These are phyloP conservation scores for Gnomoniopsis smithogilvyi DNA, from an alignment of 2,329 filamentous ascomycete genomes.

Conservation along the genomic window DNA sequence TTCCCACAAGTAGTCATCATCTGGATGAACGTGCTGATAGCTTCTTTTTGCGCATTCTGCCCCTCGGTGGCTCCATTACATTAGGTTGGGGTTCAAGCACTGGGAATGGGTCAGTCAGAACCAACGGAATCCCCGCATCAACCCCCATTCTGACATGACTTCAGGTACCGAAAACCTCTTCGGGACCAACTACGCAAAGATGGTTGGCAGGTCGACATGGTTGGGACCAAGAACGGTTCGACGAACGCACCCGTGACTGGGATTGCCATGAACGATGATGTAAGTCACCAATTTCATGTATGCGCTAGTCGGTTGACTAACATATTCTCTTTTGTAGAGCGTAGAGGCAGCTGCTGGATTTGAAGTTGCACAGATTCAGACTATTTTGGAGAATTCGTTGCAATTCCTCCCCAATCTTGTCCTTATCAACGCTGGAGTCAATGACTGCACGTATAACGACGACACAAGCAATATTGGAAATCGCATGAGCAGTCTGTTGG, in stretches of 20 bases:
- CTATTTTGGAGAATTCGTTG: neutral
- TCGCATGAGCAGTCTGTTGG: slow-evolving; percentile 25
- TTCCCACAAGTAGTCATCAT: too few species aligned
- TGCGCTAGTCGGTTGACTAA: too few species aligned
- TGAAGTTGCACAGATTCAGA: slow-evolving; percentile 17
- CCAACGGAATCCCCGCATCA: neutral
- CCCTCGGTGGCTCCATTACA: neutral
- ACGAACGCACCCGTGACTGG: neutral
- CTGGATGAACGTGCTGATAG: neutral
- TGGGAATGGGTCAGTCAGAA: neutral
- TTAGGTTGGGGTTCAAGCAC: neutral
- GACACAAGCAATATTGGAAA: slow-evolving; percentile 21
- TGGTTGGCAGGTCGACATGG: slow-evolving; percentile 27
- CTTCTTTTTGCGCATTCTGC: neutral
- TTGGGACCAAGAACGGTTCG: slow-evolving; percentile 22
- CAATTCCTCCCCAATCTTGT: slow-evolving; percentile 22
- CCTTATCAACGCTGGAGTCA: slow-evolving; percentile 30
- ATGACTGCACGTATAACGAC: slow-evolving; percentile 23
- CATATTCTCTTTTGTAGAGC: neutral
- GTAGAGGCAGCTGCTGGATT: slow-evolving; percentile 12
- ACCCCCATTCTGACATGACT: neutral
- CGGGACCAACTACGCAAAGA: slow-evolving; percentile 21
- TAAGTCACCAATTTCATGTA: too few species aligned
- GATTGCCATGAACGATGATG: slow-evolving; percentile 24
- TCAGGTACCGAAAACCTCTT: slow-evolving; percentile 22